Percentiles rank a stretch among this genome's conserved stretches.
Evolutionary conservation across 2,329 filamentous ascomycete genomes (phyloP).

Genomic region (Apiospora malaysiana): DNA sequence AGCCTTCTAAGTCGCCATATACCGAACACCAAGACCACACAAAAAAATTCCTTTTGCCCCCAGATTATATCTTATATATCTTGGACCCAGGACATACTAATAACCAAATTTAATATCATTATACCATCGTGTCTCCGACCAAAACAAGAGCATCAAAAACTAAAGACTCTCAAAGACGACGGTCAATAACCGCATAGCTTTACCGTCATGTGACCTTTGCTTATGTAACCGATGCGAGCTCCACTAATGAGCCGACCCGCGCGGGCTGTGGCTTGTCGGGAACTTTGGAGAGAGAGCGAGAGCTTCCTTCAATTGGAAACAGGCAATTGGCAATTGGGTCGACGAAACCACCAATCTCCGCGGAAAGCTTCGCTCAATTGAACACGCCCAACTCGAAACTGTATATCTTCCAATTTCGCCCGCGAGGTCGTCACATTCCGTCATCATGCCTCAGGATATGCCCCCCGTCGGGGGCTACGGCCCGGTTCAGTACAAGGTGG

Average conservation of each 20-base stretch:
- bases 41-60: no score
- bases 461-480: slow-evolving; percentile 93
- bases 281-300: not conserved
- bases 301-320: slow-evolving; percentile 1
- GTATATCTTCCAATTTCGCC: not conserved
- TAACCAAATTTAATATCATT: no score
- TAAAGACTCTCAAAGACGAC: not conserved
- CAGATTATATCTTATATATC: no score
- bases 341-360: not conserved
- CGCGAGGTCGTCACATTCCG: slow-evolving; percentile 9
- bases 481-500: slow-evolving; percentile 95
- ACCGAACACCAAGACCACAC: no score
- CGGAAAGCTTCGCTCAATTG: slow-evolving; percentile 14
- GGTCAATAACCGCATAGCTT: not conserved
- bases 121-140: no score
- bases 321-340: not conserved
- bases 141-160: not conserved
- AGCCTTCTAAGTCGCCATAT: no score
- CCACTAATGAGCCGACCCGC: not conserved
- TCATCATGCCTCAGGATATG: slow-evolving; percentile 95
- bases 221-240: slow-evolving; percentile 15
- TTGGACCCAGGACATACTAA: no score
- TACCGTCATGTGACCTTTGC: not conserved
- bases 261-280: not conserved
- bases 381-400: not conserved